Base-by-base conservation (phyloP, 1,139 yeast genomes). In the Pichia terricola region DNA sequence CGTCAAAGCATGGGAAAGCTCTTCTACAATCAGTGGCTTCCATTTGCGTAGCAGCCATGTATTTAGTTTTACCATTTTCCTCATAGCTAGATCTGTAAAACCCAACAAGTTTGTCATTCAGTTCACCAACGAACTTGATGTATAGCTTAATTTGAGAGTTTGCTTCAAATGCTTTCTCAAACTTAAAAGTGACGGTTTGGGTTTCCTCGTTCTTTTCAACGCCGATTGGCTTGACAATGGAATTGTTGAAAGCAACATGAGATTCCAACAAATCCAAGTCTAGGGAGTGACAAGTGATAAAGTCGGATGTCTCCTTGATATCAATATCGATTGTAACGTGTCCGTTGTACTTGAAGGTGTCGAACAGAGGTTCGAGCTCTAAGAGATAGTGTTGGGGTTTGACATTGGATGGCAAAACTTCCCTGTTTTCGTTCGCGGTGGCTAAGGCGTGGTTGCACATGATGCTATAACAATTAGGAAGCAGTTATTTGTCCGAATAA, bases 1-100 rank as follows among this genome's bases (percentile, higher is more conserved):
- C 95, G 62, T 87, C 95, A 55, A 82, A 79, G 59, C 88, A 85
- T 26, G 96, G 96, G 71, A 87, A 86, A 4, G 95, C 95, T 55
- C 89, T 73, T 61, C 96, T 78, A 57, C 94, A 88, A 59, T 85
- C 95, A 27, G 95, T 83, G 38, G 95, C 82, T 64, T 87, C 95
- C 73, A 87, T 82, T 66, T 87, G 95, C 25, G 96, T 85, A 36
- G 94, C 81, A 35, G 87, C 82, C 72, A 86, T 73, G 57, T 75
- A 75, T 57, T 79, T 79, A 76, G 77, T 57, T 72, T 76, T 48
- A 77, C 88, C 62, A 43, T 79, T 67, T 52, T 73, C 72, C 55
- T 69, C 72, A 65, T 86, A 86, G 35, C 77, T 75, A 5, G 94
- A 84, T 58, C 91, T 77, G 68, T 87, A 87, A 66, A 87, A 86